phyloP scores from a whole-genome alignment of 768 basidiomycete species.

The Russula compacta region DNA sequence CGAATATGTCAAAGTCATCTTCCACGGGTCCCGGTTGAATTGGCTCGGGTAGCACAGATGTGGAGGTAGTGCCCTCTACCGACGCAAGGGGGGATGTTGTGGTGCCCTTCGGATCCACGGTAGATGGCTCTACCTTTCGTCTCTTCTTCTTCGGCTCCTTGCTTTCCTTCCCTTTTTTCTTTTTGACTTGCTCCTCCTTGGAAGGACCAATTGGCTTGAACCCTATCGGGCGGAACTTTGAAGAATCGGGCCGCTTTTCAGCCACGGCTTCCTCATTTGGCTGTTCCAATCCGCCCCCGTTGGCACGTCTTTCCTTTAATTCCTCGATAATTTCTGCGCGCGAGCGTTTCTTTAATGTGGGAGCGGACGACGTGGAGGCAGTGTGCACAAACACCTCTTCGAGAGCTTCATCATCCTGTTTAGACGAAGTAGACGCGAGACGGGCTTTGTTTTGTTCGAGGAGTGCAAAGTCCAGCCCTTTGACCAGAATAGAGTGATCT shows the following conservation, averaged over 20 bases:
- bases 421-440: constrained; percentile 32
- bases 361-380: constrained; percentile 23
- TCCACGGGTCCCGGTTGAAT: constrained; percentile 36
- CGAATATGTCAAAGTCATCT: constrained; percentile 84
- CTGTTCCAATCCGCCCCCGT: constrained; percentile 13
- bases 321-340: constrained; percentile 68
- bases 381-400: constrained; percentile 62
- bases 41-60: constrained; percentile 18
- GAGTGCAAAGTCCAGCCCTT: constrained; percentile 81
- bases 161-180: constrained; percentile 41
- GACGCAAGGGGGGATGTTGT: constrained; percentile 6
- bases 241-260: constrained; percentile 27
- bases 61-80: neutral
- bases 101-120: constrained; percentile 6
- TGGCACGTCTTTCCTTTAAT: constrained; percentile 53
- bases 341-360: constrained; percentile 54
- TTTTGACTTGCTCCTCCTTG: constrained; percentile 33
- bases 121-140: constrained; percentile 33
- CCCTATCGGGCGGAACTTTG: constrained; percentile 46
- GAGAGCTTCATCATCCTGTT: constrained; percentile 70
- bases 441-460: constrained; percentile 78
- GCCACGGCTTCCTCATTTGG: constrained; percentile 27
- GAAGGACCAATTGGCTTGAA: constrained; percentile 51
- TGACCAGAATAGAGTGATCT: constrained; percentile 79
- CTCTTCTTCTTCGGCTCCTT: constrained; percentile 53